Evolutionary conservation across 2,329 filamentous ascomycete genomes (phyloP).

Genomic region (Dothistroma pini): DNA sequence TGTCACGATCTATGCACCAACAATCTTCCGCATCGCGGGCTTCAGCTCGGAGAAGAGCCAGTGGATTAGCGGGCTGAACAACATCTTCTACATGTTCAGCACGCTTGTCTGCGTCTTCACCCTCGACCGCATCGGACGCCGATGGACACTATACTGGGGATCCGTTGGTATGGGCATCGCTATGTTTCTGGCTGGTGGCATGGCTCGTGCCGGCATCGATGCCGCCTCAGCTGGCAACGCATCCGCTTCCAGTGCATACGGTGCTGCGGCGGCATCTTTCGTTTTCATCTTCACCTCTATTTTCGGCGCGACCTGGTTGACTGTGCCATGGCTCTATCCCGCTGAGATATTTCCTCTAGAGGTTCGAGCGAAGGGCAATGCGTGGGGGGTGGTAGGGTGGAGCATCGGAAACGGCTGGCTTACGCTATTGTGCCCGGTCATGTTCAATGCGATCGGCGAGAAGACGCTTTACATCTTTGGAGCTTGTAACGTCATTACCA

Average conservation of each 20-base stretch:
- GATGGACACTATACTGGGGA: slow-evolving; percentile 37
- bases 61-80: slow-evolving; percentile 43
- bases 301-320: slow-evolving; percentile 63
- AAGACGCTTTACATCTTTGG: slow-evolving; percentile 74
- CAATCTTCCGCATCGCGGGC: slow-evolving; percentile 35
- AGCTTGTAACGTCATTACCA: slow-evolving; percentile 60
- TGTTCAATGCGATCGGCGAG: slow-evolving; percentile 61
- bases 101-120: slow-evolving; percentile 38
- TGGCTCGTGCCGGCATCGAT: slow-evolving; percentile 29
- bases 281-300: slow-evolving; percentile 66
- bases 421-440: slow-evolving; percentile 43
- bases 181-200: slow-evolving; percentile 35
- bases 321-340: slow-evolving; percentile 48
- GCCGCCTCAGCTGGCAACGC: slow-evolving; percentile 26
- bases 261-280: slow-evolving; percentile 60
- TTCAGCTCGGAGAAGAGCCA: slow-evolving; percentile 37
- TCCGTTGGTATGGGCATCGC: slow-evolving; percentile 34
- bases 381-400: slow-evolving; percentile 74
- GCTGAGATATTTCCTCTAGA: slow-evolving; percentile 71
- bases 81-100: slow-evolving; percentile 35
- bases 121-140: slow-evolving; percentile 34
- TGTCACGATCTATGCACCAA: slow-evolving; percentile 38
- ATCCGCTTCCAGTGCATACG: slow-evolving; percentile 23
- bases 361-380: slow-evolving; percentile 69
- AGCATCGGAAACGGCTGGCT: slow-evolving; percentile 67